These are phyloP conservation scores for Colletotrichum sp. DNA, from an alignment of 2,329 filamentous ascomycete genomes.

Conservation along the genomic window DNA sequence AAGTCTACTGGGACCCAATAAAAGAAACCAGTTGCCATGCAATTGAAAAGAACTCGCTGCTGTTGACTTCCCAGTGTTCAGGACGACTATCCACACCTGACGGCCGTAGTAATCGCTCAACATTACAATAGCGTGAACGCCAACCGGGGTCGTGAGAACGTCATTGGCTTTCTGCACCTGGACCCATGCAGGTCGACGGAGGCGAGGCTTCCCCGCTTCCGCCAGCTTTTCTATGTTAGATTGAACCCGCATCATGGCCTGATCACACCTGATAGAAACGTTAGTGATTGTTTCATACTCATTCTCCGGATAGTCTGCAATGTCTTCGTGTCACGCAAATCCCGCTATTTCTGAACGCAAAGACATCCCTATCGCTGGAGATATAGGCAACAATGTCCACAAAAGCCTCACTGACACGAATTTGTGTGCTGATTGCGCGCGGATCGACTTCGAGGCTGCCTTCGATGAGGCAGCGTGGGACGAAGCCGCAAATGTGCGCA, in stretches of 20 bases:
- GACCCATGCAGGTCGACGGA: background rate
- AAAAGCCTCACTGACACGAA: background rate
- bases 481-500: background rate
- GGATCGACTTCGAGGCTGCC: background rate
- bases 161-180: background rate
- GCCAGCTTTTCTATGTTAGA: background rate
- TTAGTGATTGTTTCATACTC: background rate
- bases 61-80: background rate
- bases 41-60: background rate
- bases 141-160: background rate
- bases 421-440: background rate
- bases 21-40: background rate
- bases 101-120: background rate
- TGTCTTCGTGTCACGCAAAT: background rate
- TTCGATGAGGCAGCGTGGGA: background rate
- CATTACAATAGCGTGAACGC: background rate
- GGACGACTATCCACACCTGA: background rate
- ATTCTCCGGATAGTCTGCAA: background rate
- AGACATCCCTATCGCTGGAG: background rate
- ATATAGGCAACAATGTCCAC: background rate
- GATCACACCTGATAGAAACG: background rate
- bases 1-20: background rate
- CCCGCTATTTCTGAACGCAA: background rate
- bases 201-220: background rate
- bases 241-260: background rate